Evolutionary conservation across 306 rosid genomes (phyloP).

Genomic region (Ammopiptanthus mongolicus): DNA sequence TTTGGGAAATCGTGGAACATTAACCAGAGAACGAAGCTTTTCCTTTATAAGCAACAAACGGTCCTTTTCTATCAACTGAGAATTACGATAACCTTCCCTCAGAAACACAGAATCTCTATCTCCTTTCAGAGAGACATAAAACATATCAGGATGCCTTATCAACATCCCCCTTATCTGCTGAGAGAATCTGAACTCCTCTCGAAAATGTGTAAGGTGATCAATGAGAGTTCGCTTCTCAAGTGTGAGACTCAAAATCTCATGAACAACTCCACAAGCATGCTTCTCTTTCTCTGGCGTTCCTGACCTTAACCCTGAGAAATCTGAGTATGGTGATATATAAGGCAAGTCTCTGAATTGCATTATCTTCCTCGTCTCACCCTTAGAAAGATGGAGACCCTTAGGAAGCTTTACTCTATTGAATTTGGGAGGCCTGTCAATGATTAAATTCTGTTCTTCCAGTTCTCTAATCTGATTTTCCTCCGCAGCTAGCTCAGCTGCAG

Average conservation of each 20-base stretch:
- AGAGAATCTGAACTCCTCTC: slow-evolving; percentile 89
- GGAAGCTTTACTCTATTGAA: slow-evolving; percentile 75
- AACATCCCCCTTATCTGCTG: slow-evolving; percentile 87
- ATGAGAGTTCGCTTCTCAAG: slow-evolving; percentile 76
- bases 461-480: slow-evolving; percentile 67
- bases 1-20: slow-evolving; percentile 53
- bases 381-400: slow-evolving; percentile 75
- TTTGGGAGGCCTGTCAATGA: slow-evolving; percentile 68
- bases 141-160: slow-evolving; percentile 89
- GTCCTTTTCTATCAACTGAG: slow-evolving; percentile 72
- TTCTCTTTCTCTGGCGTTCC: slow-evolving; percentile 74
- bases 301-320: slow-evolving; percentile 56
- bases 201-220: slow-evolving; percentile 85
- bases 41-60: slow-evolving; percentile 71
- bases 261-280: slow-evolving; percentile 83
- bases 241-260: slow-evolving; percentile 86
- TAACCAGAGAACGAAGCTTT: slow-evolving; percentile 66
- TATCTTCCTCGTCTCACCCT: slow-evolving; percentile 73
- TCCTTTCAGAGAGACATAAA: slow-evolving; percentile 84
- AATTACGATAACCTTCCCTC: slow-evolving; percentile 78
- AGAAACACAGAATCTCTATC: slow-evolving; percentile 85
- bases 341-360: slow-evolving; percentile 73
- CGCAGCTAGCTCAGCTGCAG: slow-evolving; percentile 71
- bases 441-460: slow-evolving; percentile 63
- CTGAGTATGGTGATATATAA: slow-evolving; percentile 76